Conservation (phyloP, 2,329 filamentous ascomycete genomes). For the Ascochyta rabiei region DNA sequence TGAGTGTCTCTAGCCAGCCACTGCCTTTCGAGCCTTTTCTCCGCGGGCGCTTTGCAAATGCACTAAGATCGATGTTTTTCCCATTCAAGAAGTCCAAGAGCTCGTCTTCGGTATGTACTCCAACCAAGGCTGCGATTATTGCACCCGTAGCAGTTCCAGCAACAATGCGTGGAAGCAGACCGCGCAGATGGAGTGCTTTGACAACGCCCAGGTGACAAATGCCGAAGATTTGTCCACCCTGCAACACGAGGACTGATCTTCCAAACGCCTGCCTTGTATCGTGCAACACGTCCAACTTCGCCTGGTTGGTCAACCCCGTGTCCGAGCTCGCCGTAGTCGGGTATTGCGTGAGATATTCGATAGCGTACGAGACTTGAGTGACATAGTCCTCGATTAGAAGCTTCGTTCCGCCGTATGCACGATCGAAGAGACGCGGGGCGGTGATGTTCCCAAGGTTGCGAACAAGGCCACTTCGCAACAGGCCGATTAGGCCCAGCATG, state of each 20-base stretch:
- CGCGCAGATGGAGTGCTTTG: slow-evolving; percentile 80
- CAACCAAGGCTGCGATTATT: slow-evolving; percentile 84
- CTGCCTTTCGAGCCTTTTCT: slow-evolving; percentile 35
- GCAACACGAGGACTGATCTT: slow-evolving; percentile 80
- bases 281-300: slow-evolving; percentile 84
- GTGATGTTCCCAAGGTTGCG: slow-evolving; percentile 93
- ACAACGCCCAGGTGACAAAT: slow-evolving; percentile 90
- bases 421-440: slow-evolving; percentile 78
- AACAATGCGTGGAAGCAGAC: slow-evolving; percentile 85
- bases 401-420: slow-evolving; percentile 87
- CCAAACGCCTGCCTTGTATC: slow-evolving; percentile 90
- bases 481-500: slow-evolving; percentile 75
- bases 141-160: slow-evolving; percentile 90
- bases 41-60: slow-evolving; percentile 63
- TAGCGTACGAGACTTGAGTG: slow-evolving; percentile 78
- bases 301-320: slow-evolving; percentile 69
- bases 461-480: slow-evolving; percentile 76
- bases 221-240: slow-evolving; percentile 90
- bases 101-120: slow-evolving; percentile 85
- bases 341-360: slow-evolving; percentile 75
- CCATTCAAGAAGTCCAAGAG: slow-evolving; percentile 77
- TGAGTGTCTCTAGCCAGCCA: slow-evolving; percentile 61
- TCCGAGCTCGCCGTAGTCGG: slow-evolving; percentile 60
- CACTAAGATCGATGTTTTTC: slow-evolving; percentile 80
- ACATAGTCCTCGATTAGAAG: slow-evolving; percentile 91